Percentiles rank a stretch among this genome's conserved stretches.
phyloP scores from a whole-genome alignment of 768 basidiomycete species.

The Tylopilus felleus region DNA sequence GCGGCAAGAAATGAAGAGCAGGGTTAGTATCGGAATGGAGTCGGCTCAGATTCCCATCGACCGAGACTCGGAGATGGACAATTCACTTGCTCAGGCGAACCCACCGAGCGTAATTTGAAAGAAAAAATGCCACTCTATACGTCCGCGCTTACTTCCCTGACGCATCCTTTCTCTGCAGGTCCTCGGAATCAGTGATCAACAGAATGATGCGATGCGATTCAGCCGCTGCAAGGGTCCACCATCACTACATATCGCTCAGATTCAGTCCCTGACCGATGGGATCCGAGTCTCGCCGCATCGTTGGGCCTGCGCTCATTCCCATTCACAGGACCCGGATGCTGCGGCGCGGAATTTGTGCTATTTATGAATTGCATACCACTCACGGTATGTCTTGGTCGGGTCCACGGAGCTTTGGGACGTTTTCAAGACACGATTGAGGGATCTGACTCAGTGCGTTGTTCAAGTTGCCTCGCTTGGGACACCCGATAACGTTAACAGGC shows the following conservation, averaged over 20 bases:
- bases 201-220: conserved; percentile 5
- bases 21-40: neutral
- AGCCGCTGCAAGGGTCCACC: neutral
- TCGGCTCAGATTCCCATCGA: neutral
- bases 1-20: conserved; percentile 7
- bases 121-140: neutral
- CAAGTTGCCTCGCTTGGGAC: neutral
- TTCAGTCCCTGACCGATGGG: conserved; percentile 2
- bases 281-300: neutral
- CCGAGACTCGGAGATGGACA: conserved; percentile 1
- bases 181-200: conserved; percentile 10
- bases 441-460: neutral
- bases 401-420: conserved; percentile 9
- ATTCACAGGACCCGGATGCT: conserved; percentile 1
- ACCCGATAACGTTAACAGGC: conserved; percentile 1
- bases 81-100: conserved; percentile 1
- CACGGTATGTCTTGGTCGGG: neutral
- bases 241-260: neutral
- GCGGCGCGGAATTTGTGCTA: neutral
- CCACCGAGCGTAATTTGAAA: conserved; percentile 5
- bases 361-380: conserved; percentile 14
- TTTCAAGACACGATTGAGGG: neutral
- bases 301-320: conserved; percentile 4
- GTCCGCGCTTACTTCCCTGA: neutral
- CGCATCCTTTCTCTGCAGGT: neutral